phyloP scores from a whole-genome alignment of 257 asterid species.

The Rehmannia glutinosa region DNA sequence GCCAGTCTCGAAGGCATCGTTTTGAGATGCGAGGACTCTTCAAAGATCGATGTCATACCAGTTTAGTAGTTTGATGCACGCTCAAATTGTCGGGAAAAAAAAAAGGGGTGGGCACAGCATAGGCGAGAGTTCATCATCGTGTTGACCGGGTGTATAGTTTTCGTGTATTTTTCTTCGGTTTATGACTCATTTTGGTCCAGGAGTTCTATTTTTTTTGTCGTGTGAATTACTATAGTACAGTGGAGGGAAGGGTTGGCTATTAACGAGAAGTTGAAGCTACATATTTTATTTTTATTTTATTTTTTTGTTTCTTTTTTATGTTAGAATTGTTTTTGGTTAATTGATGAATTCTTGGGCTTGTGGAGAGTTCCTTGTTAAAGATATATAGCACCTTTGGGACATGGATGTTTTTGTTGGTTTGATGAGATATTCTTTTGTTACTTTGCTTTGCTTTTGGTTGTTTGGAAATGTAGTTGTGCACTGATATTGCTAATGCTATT shows the following conservation, averaged over 20 bases:
- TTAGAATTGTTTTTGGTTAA: constrained; percentile 27
- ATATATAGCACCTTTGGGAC: constrained; percentile 13
- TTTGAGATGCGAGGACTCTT: constrained; percentile 61
- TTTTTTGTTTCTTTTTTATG: neutral
- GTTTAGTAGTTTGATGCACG: constrained; percentile 27
- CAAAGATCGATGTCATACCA: constrained; percentile 59
- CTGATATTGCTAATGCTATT: constrained; percentile 16
- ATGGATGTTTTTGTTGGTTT: constrained; percentile 34
- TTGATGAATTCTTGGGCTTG: constrained; percentile 28
- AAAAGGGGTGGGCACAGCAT: constrained; percentile 4
- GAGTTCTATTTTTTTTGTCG: constrained; percentile 20
- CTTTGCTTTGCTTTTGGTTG: constrained; percentile 22
- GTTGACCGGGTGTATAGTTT: constrained; percentile 42
- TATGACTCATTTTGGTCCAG: constrained; percentile 21
- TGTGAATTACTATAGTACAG: constrained; percentile 40
- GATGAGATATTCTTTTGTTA: constrained; percentile 29
- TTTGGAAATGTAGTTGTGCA: constrained; percentile 29
- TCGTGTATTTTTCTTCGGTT: constrained; percentile 11
- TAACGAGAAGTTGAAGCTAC: constrained; percentile 23
- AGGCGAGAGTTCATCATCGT: constrained; percentile 15
- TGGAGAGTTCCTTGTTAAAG: constrained; percentile 27
- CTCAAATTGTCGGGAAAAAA: neutral
- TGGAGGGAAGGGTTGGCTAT: constrained; percentile 23
- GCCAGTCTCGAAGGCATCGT: constrained; percentile 67
- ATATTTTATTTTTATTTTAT: constrained; percentile 16